Base-by-base conservation (phyloP, 1,284 basidiomycete genomes). In the Agroathelia rolfsii region DNA sequence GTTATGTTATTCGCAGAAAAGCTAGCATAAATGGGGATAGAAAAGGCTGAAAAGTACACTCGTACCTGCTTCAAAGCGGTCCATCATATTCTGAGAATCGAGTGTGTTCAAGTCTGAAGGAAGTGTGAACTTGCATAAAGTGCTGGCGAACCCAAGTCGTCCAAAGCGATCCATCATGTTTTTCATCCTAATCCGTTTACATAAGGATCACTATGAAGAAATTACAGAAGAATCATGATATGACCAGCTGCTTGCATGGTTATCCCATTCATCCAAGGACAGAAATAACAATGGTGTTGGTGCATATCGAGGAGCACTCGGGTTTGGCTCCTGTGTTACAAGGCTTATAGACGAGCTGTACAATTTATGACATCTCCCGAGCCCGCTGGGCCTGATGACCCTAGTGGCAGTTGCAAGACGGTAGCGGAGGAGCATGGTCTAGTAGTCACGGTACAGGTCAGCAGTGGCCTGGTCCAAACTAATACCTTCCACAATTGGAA, bases 121-220 rank as follows among this genome's bases (percentile, higher is more conserved):
- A 13, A 54, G 51, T 14, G 53, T 48, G 11, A 80, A 53, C 41
- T 76, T 67, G 6, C 63, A 61, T 43, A 76, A 66, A 23, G 78
- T 48, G 32, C 68, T 70, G 1, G 69, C 76, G 48, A 72, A 78
- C 1, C 77, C 75, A 32, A 67, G 62, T 43, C 70, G 60, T 10
- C 71, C 55, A 29, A 76, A 64, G 59, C 69, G 64, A 7, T 62
- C 59, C 1, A 66, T 60, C 22, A 66, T 45, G 8, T 34, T 32
- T 24, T 45, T 49, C 43, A 67, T 52, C 24, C 66, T 69, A 40
- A 7, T 16, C 35, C 2, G 24, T 14, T 19, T 43, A 36, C 24
- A 41, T 46, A 43, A 44, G 16, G 30, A 38, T 25, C 30, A 28
- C 11, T 35, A 45, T 10, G 31, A 27, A 12, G 36, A 28, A 30